Percentiles rank a stretch among this genome's conserved stretches.
phyloP scores from a whole-genome alignment of 2,329 filamentous ascomycete species.

The Periconia macrospinosa region DNA sequence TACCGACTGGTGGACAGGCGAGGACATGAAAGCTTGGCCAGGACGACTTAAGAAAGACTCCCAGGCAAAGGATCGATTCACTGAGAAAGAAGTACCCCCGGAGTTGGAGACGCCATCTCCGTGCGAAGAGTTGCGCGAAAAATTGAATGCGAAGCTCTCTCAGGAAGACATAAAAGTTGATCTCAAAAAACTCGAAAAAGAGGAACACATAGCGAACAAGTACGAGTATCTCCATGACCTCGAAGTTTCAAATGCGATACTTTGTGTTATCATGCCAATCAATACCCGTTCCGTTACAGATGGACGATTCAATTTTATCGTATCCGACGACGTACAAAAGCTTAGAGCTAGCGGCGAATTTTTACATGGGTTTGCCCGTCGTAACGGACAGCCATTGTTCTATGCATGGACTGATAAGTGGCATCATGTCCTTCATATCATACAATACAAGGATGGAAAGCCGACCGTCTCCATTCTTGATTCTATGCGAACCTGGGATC shows the following conservation, averaged over 20 bases:
- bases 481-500: constrained; percentile 1
- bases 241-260: not conserved
- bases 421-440: constrained; percentile 14
- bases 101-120: not conserved
- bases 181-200: not conserved
- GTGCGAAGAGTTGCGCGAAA: not conserved
- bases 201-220: no score
- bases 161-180: not conserved
- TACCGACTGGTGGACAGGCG: no score
- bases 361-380: not conserved
- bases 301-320: no score
- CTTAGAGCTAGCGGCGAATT: no score
- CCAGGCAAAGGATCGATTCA: no score
- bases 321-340: no score
- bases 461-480: constrained; percentile 12
- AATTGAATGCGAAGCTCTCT: not conserved
- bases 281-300: not conserved
- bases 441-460: constrained; percentile 9
- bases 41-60: no score
- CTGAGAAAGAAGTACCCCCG: no score
- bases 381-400: constrained; percentile 11
- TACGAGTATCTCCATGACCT: no score
- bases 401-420: not conserved
- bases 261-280: not conserved
- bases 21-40: no score